phyloP scores from a whole-genome alignment of 345 rosid genomes.

The Citropsis articulata region DNA sequence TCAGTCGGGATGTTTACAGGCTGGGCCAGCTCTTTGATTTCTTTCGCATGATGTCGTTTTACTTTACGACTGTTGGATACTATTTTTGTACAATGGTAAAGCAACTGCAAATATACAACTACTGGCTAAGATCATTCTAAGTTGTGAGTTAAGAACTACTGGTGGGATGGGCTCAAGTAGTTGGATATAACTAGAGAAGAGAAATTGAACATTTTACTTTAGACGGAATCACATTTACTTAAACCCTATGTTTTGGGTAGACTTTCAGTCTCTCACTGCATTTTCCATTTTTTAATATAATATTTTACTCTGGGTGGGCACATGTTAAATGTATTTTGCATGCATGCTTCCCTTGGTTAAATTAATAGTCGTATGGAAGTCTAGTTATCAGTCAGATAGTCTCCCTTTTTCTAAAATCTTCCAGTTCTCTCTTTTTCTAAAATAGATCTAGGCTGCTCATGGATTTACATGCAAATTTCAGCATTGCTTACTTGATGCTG shows the following conservation, averaged over 20 bases:
- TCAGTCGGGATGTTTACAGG: constrained; percentile 96
- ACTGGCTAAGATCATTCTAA: neutral
- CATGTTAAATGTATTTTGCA: neutral
- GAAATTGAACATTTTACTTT: neutral
- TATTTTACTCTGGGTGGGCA: neutral
- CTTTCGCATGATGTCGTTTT: constrained; percentile 95
- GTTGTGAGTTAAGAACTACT: neutral
- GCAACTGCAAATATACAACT: constrained; percentile 11
- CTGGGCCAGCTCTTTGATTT: constrained; percentile 98
- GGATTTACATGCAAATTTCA: neutral
- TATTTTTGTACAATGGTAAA: constrained; percentile 92
- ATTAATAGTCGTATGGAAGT: neutral
- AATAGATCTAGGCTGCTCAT: neutral
- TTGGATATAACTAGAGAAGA: neutral
- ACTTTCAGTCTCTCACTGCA: neutral
- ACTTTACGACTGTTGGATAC: constrained; percentile 93
- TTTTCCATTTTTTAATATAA: neutral
- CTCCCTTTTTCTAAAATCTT: neutral
- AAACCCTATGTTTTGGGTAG: neutral
- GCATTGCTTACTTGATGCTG: neutral
- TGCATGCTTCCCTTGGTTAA: neutral
- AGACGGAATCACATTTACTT: neutral
- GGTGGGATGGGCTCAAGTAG: neutral
- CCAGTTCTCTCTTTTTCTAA: neutral
- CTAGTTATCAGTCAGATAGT: neutral